These are phyloP conservation scores for Scutellaria minor DNA, from an alignment of 257 asterid species.

Conservation along the genomic window DNA sequence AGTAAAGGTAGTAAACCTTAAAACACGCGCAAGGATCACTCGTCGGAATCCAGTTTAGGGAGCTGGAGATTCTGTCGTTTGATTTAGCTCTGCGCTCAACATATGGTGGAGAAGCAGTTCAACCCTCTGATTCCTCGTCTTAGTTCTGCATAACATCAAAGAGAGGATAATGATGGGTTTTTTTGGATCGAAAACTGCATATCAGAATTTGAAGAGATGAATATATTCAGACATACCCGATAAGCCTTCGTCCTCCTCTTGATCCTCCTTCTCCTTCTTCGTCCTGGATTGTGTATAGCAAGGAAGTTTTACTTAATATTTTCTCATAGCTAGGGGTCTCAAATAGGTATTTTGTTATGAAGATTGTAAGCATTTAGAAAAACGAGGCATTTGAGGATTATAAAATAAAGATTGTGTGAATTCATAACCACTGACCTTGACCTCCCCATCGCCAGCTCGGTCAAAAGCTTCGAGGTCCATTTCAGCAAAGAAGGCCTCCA, in stretches of 20 bases:
- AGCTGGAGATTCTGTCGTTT: constrained; percentile 41
- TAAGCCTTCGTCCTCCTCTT: constrained; percentile 48
- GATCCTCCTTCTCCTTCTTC: constrained; percentile 31
- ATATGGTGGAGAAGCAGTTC: constrained; percentile 93
- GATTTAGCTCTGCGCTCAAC: constrained; percentile 76
- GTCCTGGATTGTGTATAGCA: constrained; percentile 50
- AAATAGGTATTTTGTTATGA: too few relatives aligned
- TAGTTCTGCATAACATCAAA: constrained; percentile 53
- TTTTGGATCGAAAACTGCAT: constrained; percentile 13
- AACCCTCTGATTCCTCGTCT: constrained; percentile 82
- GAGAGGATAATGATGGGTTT: background rate
- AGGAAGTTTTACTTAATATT: background rate
- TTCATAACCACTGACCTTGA: constrained; percentile 53
- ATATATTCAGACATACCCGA: constrained; percentile 59
- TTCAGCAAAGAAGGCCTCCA: constrained; percentile 99
- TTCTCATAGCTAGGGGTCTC: too few relatives aligned
- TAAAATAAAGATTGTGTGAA: background rate
- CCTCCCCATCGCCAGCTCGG: constrained; percentile 41
- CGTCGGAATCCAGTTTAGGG: constrained; percentile 36
- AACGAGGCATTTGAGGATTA: background rate
- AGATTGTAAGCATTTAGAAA: constrained; percentile 11
- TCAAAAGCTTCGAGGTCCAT: constrained; percentile 78
- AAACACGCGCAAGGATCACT: background rate
- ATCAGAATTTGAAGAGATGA: background rate
- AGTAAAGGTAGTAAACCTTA: background rate